A percentile compares a stretch with the other conserved stretches of the same genome.
Evolutionary conservation across 345 rosid genomes (phyloP).

Genomic region (Dimocarpus longan): DNA sequence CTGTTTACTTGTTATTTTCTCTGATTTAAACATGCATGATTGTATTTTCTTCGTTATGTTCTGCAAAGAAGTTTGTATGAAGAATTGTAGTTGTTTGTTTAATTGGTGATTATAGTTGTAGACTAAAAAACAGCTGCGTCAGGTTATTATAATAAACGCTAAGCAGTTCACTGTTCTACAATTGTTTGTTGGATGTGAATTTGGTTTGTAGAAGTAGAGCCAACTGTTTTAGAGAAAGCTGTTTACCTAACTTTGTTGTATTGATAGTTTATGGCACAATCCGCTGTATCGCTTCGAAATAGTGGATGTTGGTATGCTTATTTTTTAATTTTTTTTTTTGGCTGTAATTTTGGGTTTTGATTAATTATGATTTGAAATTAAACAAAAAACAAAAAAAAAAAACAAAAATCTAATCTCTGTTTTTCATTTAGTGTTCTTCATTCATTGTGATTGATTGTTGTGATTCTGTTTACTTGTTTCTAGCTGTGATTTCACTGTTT

Average conservation of each 20-base stretch:
- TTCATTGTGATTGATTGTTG: not conserved
- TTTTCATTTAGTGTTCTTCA: not conserved
- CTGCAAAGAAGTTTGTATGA: not conserved
- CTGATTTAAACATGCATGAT: not conserved
- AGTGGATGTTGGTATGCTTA: not conserved
- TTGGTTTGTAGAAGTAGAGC: not conserved
- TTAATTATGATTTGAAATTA: not conserved
- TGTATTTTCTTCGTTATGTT: not conserved
- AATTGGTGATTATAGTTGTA: conserved; percentile 1
- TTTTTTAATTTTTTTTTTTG: too few species aligned
- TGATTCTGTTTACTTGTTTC: not conserved
- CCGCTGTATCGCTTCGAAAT: not conserved
- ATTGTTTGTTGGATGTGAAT: not conserved
- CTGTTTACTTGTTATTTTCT: not conserved
- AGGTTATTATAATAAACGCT: too few species aligned
- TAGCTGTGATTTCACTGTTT: not conserved
- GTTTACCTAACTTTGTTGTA: not conserved
- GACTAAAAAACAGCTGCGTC: too few species aligned
- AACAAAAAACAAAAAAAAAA: too few species aligned
- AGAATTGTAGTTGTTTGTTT: conserved; percentile 1
- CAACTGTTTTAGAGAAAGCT: not conserved
- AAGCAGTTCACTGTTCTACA: too few species aligned
- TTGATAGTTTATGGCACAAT: not conserved
- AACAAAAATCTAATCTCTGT: not conserved
- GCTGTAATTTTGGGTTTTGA: not conserved